phyloP scores from a whole-genome alignment of 148 eudicot genomes.

The Nepenthes gracilis region DNA sequence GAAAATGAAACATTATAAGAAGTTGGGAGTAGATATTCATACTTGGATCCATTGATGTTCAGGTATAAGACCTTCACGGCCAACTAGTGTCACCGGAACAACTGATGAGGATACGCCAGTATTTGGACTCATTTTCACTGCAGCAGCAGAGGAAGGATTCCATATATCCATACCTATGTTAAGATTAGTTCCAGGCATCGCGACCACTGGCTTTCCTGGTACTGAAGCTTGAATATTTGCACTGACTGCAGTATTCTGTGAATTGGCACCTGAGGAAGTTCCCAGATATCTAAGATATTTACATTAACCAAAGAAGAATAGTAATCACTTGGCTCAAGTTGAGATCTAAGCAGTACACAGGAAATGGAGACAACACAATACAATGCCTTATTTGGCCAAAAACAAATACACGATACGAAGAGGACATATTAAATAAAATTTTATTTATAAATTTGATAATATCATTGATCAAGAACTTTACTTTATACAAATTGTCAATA shows the following conservation, averaged over 20 bases:
- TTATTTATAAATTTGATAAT: no score
- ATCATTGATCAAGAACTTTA: no score
- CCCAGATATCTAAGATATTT: neutral
- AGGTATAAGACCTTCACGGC: constrained; percentile 28
- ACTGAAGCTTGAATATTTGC: constrained; percentile 33
- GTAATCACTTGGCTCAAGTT: constrained; percentile 4
- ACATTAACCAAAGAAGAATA: constrained; percentile 1
- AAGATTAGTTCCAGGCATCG: constrained; percentile 56
- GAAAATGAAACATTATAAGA: neutral
- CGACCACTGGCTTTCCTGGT: constrained; percentile 52
- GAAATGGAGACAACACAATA: no score
- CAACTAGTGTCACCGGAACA: constrained; percentile 19
- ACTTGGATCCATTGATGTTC: constrained; percentile 70
- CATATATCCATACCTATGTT: constrained; percentile 95
- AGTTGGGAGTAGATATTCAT: constrained; percentile 1
- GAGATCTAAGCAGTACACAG: neutral
- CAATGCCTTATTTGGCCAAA: no score
- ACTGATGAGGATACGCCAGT: constrained; percentile 35
- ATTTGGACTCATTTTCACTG: constrained; percentile 42
- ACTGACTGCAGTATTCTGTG: constrained; percentile 31
- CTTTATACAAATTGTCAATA: no score
- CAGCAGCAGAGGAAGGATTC: constrained; percentile 57
- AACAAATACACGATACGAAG: no score
- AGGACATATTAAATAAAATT: no score
- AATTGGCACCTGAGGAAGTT: constrained; percentile 46